phyloP scores from a whole-genome alignment of 176 grass and related monocot genomes.

The Musa beccarii region DNA sequence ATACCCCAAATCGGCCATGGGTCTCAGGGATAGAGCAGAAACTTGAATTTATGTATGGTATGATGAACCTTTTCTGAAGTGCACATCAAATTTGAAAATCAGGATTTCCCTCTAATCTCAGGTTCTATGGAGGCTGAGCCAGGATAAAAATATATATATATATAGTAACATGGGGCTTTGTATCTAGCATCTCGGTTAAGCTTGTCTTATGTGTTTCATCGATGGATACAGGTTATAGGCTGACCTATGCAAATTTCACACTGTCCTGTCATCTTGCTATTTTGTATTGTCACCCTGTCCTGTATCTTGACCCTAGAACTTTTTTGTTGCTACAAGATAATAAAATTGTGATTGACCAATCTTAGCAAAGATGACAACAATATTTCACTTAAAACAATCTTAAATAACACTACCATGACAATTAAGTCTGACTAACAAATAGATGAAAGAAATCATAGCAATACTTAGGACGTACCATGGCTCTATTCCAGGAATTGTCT shows the following conservation, averaged over 20 bases:
- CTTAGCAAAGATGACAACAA: background rate
- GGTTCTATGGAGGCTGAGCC: background rate
- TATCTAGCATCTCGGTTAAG: background rate
- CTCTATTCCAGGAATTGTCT: conserved; percentile 97
- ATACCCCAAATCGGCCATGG: background rate
- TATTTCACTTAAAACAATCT: background rate
- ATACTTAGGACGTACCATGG: conserved; percentile 49
- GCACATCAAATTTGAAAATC: background rate
- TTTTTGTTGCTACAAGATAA: no score
- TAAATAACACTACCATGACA: conserved; percentile 7
- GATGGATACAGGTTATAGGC: no score
- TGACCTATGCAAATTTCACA: no score
- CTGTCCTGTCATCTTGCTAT: no score
- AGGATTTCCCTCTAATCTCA: background rate
- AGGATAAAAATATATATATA: no score
- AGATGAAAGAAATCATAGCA: background rate
- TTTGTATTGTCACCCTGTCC: no score
- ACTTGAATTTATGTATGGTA: background rate
- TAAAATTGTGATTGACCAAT: no score
- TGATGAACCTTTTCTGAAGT: background rate
- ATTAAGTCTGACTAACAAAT: background rate
- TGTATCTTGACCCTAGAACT: no score
- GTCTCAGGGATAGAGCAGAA: background rate
- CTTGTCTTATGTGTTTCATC: background rate
- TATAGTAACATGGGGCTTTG: background rate